Evolutionary conservation across 169 alveolate species (phyloP), one percentile per base, ranked within the genome.

Genomic region (Cryptosporidium muris): DNA sequence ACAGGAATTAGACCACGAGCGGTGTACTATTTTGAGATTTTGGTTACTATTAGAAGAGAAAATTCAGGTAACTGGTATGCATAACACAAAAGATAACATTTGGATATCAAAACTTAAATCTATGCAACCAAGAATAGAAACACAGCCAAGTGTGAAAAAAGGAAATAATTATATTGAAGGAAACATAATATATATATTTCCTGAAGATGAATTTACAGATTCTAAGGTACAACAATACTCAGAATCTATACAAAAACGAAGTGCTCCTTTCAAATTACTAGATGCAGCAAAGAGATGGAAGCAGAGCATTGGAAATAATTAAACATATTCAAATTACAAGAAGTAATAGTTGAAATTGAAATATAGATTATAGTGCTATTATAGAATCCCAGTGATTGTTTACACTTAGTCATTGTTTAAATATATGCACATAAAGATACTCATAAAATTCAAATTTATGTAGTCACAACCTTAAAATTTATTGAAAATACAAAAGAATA

Each of bases 241-340:
- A 25, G 64, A 54, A 7, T 34, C 40, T 5, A 53, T 53, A 1
- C 14, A 53, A 37, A 53, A 36, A 43, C 51, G 12, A 25, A 56
- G 58, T 58, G 14, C 85, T 63, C n/a, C 8, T 8, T 56, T 42
- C 74, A 25, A 25, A 25, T 63, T 74, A 2, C 37, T 74, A 43
- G 74, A 60, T 60, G 85, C 85, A 43, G 85, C 85, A 42, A 74
- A 43, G 38, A 49, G 51, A 45, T 74, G 85, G 85, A 74, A 74
- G 37, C 49, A 2, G 60, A 74, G 25, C 38, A 3, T 60, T 36
- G 38, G 48, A 12, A 49, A 49, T 8, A 1, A 9, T 49, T 9
- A 49, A 0, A 49, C 25, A 25, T 25, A 25, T 25, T 25, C 25
- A 25, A 25, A 25, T 25, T 25, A 25, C 25, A 25, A 25, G 25